phyloP scores from a whole-genome alignment of 768 basidiomycete genomes.

The Inosperma sp. region DNA sequence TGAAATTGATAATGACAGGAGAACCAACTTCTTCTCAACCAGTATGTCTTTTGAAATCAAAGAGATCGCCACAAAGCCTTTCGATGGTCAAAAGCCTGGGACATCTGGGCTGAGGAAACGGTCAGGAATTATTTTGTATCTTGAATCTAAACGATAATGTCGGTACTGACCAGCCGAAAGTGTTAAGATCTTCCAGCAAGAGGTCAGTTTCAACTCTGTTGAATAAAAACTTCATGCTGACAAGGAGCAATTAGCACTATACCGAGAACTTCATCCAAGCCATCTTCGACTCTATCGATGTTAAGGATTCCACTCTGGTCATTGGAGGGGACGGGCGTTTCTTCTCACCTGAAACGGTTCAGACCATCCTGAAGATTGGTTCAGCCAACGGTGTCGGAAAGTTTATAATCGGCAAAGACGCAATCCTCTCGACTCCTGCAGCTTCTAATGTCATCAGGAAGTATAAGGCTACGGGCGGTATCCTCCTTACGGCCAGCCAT shows the following conservation, averaged over 20 bases:
- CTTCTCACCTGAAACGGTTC: conserved; percentile 80
- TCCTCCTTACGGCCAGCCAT: conserved; percentile 94
- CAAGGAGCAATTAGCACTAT: conserved; percentile 65
- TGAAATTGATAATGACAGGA: conserved; percentile 23
- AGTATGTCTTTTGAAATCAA: conserved; percentile 49
- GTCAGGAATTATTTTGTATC: conserved; percentile 40
- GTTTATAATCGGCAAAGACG: conserved; percentile 88
- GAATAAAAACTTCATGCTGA: neutral
- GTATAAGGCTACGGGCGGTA: conserved; percentile 95
- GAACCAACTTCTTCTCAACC: conserved; percentile 6
- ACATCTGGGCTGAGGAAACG: conserved; percentile 97
- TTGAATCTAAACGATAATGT: conserved; percentile 6
- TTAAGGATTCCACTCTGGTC: conserved; percentile 78
- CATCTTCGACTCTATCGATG: conserved; percentile 86
- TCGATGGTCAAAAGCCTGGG: conserved; percentile 93
- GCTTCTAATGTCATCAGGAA: conserved; percentile 95
- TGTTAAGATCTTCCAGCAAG: conserved; percentile 97
- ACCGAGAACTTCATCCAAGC: conserved; percentile 98
- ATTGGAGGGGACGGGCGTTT: conserved; percentile 97
- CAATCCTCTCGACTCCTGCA: conserved; percentile 94
- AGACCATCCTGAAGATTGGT: conserved; percentile 89
- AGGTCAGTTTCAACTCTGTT: conserved; percentile 46
- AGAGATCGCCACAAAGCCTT: conserved; percentile 78
- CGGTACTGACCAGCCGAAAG: conserved; percentile 38
- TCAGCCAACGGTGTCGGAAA: conserved; percentile 91